Evolutionary conservation across 805 yeast species (phyloP), one percentile per base, ranked within the genome.

Genomic region (Barnettozyma californica): DNA sequence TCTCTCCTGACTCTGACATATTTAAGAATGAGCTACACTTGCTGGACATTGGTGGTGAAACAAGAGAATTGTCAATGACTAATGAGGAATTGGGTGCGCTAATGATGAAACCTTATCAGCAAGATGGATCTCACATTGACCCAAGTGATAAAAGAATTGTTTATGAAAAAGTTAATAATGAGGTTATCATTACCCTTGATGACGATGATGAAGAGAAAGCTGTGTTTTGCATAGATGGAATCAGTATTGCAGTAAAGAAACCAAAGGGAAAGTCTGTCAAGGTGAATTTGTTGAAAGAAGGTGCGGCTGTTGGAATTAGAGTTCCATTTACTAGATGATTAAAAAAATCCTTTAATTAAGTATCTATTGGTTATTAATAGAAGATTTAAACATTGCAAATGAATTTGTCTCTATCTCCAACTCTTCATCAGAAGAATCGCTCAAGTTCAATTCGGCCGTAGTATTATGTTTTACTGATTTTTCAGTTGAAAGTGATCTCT

Each of bases 1-100:
- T 61, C 41, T 60, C 65, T 4, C 65, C 65, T 40, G 47, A 48
- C 4, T 56, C 62, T 6, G 40, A 51, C 1, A 25, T 59, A 10
- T 41, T 45, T 4, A 41, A 46, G 11, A 41, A 44, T 9, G 43
- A 57, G 34, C 41, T 61, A 2, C 60, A 61, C 35, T 5, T 54
- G 11, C 20, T 61, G 9, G 48, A 49, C 14, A 43, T 55, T 25
- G 56, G 48, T n/a, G 47, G 55, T 19, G 33, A 9, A 14, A 21
- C 43, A 25, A 23, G 19, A 39, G 44, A 35, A 16, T 19, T 18
- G 2, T 9, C 50, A 2, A 11, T 51, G 0, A 31, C 48, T 1
- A 40, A 44, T 13, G 41, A 37, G 5, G 59, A 57, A 3, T 37
- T 61, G 6, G 42, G 44, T 21, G 35, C n/a, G 16, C 23, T 57